phyloP scores from a whole-genome alignment of 2,329 filamentous ascomycete genomes.

The Fusarium udum region DNA sequence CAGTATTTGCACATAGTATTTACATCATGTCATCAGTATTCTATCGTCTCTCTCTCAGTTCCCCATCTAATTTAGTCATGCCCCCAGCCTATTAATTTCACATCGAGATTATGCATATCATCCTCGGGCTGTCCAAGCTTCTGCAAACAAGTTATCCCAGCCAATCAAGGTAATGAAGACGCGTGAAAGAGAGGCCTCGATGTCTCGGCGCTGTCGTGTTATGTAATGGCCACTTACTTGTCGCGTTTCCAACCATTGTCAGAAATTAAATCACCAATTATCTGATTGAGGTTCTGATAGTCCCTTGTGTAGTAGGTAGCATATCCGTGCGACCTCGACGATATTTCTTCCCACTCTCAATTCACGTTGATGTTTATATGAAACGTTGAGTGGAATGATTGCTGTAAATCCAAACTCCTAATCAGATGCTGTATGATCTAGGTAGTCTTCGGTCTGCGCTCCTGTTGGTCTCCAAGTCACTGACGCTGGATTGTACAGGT shows the following conservation, averaged over 20 bases:
- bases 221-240: not conserved
- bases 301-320: not conserved
- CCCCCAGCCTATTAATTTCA: not conserved
- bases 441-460: not conserved
- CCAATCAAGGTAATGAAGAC: not conserved
- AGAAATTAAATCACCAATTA: not conserved
- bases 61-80: not conserved
- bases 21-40: not conserved
- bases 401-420: not conserved
- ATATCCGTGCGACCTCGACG: too few relatives aligned
- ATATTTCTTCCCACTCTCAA: not conserved
- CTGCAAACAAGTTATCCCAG: not conserved
- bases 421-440: not conserved
- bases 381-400: not conserved
- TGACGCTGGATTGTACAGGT: not conserved
- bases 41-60: not conserved
- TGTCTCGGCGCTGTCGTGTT: not conserved
- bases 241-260: not conserved
- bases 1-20: not conserved
- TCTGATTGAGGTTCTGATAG: too few relatives aligned
- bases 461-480: not conserved
- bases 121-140: not conserved
- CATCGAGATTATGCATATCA: not conserved
- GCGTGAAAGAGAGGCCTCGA: not conserved
- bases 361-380: not conserved